Conservation (phyloP, 805 yeast species). For the Phaffomyces thermotolerans region DNA sequence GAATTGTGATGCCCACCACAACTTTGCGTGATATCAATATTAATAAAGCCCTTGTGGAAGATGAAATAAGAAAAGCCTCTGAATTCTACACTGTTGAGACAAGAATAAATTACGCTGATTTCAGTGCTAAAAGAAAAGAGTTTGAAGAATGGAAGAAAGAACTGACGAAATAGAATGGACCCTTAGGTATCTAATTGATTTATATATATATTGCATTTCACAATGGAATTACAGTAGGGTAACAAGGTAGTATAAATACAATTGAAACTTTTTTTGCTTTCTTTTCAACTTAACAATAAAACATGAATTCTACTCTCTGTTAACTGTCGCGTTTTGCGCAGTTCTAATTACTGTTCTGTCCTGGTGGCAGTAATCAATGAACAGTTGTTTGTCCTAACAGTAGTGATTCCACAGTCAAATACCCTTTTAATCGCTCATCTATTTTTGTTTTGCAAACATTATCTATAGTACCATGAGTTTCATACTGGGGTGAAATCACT, state of each 20-base stretch:
- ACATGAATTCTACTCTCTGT: not conserved
- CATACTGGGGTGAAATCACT: constrained; percentile 9
- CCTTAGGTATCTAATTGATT: too few relatives aligned
- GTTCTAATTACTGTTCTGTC: too few relatives aligned
- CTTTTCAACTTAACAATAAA: too few relatives aligned
- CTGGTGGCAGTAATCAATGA: too few relatives aligned
- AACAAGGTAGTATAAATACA: too few relatives aligned
- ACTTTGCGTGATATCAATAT: not conserved
- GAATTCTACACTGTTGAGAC: constrained; percentile 4
- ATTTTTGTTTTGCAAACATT: constrained; percentile 2
- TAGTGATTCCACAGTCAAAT: constrained; percentile 1
- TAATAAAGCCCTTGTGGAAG: constrained; percentile 2
- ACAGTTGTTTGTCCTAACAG: constrained; percentile 3
- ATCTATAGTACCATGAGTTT: constrained; percentile 8
- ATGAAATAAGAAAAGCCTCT: constrained; percentile 5
- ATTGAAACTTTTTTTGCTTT: too few relatives aligned
- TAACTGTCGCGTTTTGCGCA: not conserved
- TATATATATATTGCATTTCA: too few relatives aligned
- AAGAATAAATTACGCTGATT: constrained; percentile 6
- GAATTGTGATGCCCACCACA: constrained; percentile 1
- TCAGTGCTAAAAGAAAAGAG: constrained; percentile 4
- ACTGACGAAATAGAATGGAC: not conserved
- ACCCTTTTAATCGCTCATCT: constrained; percentile 13
- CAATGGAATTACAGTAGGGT: too few relatives aligned
- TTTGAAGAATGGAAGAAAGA: constrained; percentile 5